Percentiles rank a stretch among this genome's conserved stretches.
These are phyloP conservation scores for Mortierella sp. DNA, from an alignment of 371 early-diverging fungal species.

Conservation along the genomic window DNA sequence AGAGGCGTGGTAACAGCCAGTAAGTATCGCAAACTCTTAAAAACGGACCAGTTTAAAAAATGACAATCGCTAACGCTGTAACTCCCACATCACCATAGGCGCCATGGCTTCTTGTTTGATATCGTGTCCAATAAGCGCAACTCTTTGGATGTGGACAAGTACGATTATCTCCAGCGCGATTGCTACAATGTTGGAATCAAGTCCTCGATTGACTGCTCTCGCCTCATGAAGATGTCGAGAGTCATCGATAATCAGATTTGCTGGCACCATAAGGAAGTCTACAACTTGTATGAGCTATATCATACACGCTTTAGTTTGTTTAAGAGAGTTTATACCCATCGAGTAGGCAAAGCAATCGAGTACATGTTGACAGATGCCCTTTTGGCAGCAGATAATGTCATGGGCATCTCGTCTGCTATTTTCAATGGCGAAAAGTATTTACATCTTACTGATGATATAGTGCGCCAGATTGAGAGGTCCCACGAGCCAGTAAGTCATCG, in stretches of 20 bases:
- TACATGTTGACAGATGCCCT: conserved; percentile 92
- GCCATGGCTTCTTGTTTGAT: conserved; percentile 87
- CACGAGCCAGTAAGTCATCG: conserved; percentile 57
- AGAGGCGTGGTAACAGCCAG: conserved; percentile 57
- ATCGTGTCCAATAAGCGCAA: conserved; percentile 97
- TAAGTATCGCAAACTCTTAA: conserved; percentile 3
- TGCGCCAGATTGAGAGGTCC: conserved; percentile 87
- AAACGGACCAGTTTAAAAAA: background rate
- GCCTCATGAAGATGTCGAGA: conserved; percentile 85
- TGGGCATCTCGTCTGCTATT: conserved; percentile 81
- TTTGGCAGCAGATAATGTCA: conserved; percentile 79
- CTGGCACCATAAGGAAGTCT: conserved; percentile 86
- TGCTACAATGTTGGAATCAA: conserved; percentile 88
- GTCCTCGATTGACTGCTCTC: conserved; percentile 80
- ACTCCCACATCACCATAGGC: conserved; percentile 14
- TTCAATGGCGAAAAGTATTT: conserved; percentile 78
- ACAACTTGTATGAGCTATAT: conserved; percentile 90
- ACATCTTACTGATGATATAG: conserved; percentile 86
- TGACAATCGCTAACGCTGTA: background rate
- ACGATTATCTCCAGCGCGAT: conserved; percentile 96
- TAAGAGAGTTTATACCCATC: conserved; percentile 94
- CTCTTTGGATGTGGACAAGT: conserved; percentile 97
- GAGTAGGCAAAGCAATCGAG: conserved; percentile 84
- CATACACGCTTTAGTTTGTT: conserved; percentile 92
- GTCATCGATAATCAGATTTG: conserved; percentile 93